phyloP scores from a whole-genome alignment of 2,329 filamentous ascomycete species.

The Neoarthrinium moseri region DNA sequence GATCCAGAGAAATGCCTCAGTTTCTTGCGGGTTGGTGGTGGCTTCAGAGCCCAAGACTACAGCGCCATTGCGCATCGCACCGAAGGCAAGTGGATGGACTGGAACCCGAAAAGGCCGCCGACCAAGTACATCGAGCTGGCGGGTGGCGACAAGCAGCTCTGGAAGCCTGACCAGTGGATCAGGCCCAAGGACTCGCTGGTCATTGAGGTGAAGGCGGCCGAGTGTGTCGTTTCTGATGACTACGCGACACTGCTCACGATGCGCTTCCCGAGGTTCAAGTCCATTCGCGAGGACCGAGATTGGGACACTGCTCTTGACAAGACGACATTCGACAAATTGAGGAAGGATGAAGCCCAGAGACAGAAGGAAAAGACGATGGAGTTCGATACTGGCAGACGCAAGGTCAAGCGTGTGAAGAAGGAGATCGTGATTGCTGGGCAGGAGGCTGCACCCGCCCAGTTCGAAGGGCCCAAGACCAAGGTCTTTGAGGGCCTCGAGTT shows the following conservation, averaged over 20 bases:
- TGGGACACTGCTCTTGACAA: constrained; percentile 81
- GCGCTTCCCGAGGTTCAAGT: constrained; percentile 87
- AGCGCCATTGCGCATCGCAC: constrained; percentile 78
- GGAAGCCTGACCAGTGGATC: constrained; percentile 91
- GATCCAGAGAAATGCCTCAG: constrained; percentile 78
- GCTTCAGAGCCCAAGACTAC: constrained; percentile 83
- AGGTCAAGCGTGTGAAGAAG: constrained; percentile 63
- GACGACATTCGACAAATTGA: constrained; percentile 73
- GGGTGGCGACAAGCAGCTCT: constrained; percentile 68
- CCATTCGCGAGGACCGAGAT: constrained; percentile 74
- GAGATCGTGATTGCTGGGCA: constrained; percentile 73
- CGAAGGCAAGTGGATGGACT: constrained; percentile 87
- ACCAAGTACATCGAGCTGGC: constrained; percentile 77
- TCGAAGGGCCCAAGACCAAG: constrained; percentile 56
- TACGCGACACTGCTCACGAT: constrained; percentile 78
- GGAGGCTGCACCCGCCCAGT: constrained; percentile 44
- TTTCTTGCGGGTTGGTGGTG: constrained; percentile 98
- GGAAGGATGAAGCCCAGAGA: constrained; percentile 67
- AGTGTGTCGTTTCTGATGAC: constrained; percentile 69
- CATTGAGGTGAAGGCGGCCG: constrained; percentile 84
- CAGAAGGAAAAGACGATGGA: constrained; percentile 73
- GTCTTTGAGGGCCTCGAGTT: constrained; percentile 78
- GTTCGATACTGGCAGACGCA: constrained; percentile 61
- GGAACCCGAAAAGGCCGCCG: constrained; percentile 77
- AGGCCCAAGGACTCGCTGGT: constrained; percentile 85